These are phyloP conservation scores for Mucor mucedo DNA, from an alignment of 371 early-diverging fungal species.

Conservation along the genomic window DNA sequence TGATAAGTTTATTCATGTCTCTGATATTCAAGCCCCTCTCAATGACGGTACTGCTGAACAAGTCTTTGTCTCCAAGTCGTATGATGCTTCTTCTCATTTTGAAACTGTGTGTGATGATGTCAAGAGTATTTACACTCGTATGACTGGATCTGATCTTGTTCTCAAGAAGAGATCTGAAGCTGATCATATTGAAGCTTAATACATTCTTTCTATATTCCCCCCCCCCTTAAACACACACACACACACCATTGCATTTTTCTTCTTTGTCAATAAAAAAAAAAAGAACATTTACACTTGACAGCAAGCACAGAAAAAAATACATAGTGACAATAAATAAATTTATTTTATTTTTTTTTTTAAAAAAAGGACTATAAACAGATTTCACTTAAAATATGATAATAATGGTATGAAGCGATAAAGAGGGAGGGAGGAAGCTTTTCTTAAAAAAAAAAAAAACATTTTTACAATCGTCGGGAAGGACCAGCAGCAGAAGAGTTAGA, in stretches of 20 bases:
- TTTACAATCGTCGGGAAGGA: no score
- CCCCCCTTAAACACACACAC: neutral
- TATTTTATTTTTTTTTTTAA: no score
- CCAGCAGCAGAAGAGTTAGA: neutral
- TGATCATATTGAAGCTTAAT: slow-evolving; percentile 51
- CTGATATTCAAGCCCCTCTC: slow-evolving; percentile 84
- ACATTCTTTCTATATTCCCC: neutral
- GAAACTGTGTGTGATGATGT: slow-evolving; percentile 98
- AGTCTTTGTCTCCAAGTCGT: slow-evolving; percentile 91
- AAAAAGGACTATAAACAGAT: no score
- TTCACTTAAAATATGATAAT: no score
- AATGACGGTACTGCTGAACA: slow-evolving; percentile 83
- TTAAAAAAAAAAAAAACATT: no score
- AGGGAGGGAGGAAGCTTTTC: no score
- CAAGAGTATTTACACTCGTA: slow-evolving; percentile 88
- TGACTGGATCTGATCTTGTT: slow-evolving; percentile 88
- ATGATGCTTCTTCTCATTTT: slow-evolving; percentile 99
- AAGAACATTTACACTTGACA: no score
- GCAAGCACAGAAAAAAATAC: no score
- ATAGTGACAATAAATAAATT: no score
- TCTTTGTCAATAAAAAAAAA: neutral
- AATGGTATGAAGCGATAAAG: no score
- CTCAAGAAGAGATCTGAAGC: slow-evolving; percentile 66
- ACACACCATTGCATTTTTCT: neutral
- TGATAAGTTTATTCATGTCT: slow-evolving; percentile 89